These are phyloP conservation scores for Aspergillus arachidicola DNA, from an alignment of 2,329 filamentous ascomycete genomes.

Conservation along the genomic window DNA sequence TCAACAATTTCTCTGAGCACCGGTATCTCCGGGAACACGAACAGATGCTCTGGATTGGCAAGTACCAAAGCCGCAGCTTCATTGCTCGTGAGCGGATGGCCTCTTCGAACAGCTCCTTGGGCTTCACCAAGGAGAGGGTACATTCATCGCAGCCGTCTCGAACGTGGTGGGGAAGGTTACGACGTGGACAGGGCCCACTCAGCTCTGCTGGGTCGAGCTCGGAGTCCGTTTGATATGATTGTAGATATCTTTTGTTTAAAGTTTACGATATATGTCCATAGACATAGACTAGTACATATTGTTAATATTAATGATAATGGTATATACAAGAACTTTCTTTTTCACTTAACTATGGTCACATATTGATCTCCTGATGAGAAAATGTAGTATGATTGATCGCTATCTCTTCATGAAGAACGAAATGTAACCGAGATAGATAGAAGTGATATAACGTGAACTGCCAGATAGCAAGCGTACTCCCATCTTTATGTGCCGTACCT, in stretches of 20 bases:
- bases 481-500: no score
- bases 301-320: not conserved
- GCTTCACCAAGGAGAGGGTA: not conserved
- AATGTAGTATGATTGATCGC: no score
- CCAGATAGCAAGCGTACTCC: no score
- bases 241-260: not conserved
- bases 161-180: not conserved
- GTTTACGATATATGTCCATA: not conserved
- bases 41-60: slow-evolving; percentile 59
- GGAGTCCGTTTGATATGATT: not conserved
- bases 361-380: no score
- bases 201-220: not conserved
- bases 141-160: not conserved
- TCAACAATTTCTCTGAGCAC: slow-evolving; percentile 61
- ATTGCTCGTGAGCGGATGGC: not conserved
- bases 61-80: slow-evolving; percentile 20
- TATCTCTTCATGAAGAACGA: no score
- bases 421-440: no score
- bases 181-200: not conserved
- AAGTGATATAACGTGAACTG: no score
- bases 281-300: not conserved
- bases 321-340: not conserved
- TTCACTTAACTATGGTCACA: no score
- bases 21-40: slow-evolving; percentile 65
- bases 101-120: not conserved